These are phyloP conservation scores for Bryopsis sp. DNA, from an alignment of 139 green algal genomes.

Conservation along the genomic window DNA sequence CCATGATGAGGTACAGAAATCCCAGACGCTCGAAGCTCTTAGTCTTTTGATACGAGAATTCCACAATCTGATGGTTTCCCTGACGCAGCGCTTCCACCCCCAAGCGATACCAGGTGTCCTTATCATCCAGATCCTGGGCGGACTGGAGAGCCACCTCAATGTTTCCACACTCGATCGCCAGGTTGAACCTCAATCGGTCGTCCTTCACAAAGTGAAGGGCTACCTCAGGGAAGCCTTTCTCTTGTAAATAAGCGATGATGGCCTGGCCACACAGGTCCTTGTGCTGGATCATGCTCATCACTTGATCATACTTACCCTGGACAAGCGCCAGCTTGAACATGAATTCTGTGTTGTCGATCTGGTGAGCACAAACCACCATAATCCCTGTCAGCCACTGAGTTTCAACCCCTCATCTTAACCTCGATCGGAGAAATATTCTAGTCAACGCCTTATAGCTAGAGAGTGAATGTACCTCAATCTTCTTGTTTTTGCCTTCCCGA, in stretches of 20 bases:
- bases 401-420: too few relatives aligned
- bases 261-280: conserved; percentile 81
- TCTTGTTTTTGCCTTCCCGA: conserved; percentile 84
- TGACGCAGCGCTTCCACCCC: conserved; percentile 54
- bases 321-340: conserved; percentile 97
- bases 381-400: too few relatives aligned
- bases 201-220: conserved; percentile 46
- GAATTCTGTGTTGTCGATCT: conserved; percentile 93
- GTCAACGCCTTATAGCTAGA: too few relatives aligned
- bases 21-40: conserved; percentile 96
- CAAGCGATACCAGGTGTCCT: conserved; percentile 92
- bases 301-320: conserved; percentile 86
- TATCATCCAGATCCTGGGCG: conserved; percentile 84
- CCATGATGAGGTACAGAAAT: conserved; percentile 99
- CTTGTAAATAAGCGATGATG: conserved; percentile 97
- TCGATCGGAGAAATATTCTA: too few relatives aligned
- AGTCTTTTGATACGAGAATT: conserved; percentile 98
- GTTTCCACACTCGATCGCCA: conserved; percentile 80
- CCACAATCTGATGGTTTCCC: conserved; percentile 96
- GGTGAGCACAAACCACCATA: too few relatives aligned
- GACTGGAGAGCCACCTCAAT: conserved; percentile 77
- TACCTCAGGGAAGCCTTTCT: conserved; percentile 95
- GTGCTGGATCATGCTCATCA: conserved; percentile 87
- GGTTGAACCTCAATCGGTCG: conserved; percentile 90
- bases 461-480: conserved; percentile 72